phyloP scores from a whole-genome alignment of 2,329 filamentous ascomycete genomes.

The Calonectria multiphialidica region DNA sequence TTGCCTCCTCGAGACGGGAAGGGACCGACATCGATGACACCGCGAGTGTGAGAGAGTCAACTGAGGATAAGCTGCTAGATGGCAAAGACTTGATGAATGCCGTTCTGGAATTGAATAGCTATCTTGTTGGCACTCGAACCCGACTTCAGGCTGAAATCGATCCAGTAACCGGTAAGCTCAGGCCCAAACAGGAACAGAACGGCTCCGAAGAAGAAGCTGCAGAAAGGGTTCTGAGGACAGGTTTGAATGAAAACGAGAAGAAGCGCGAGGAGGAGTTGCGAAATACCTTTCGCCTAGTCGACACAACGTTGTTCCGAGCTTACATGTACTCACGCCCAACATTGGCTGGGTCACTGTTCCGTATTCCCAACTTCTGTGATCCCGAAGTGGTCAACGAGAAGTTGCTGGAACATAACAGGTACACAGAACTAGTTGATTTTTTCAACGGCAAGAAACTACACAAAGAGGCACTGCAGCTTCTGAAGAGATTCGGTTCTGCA shows the following conservation, averaged over 20 bases:
- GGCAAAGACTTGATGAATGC: constrained; percentile 88
- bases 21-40: constrained; percentile 66
- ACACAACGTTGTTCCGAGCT: constrained; percentile 93
- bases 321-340: constrained; percentile 94
- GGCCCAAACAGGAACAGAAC: constrained; percentile 59
- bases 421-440: constrained; percentile 97
- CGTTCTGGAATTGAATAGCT: constrained; percentile 85
- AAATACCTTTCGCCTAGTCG: constrained; percentile 84
- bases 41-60: constrained; percentile 60
- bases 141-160: constrained; percentile 73
- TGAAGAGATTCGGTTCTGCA: constrained; percentile 82
- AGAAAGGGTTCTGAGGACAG: constrained; percentile 66
- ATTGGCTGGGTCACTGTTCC: constrained; percentile 89
- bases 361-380: constrained; percentile 97
- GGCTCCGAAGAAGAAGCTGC: constrained; percentile 63
- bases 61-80: constrained; percentile 69
- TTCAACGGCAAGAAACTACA: constrained; percentile 96
- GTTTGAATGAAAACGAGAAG: constrained; percentile 62
- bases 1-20: constrained; percentile 68
- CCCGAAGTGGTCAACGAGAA: constrained; percentile 95
- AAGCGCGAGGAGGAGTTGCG: constrained; percentile 79
- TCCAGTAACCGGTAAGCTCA: constrained; percentile 72
- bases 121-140: constrained; percentile 86
- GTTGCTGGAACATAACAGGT: constrained; percentile 87
- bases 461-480: constrained; percentile 83